Evolutionary conservation across 108 stramenopile genomes (phyloP).

Genomic region (Mediolabrus comicus): DNA sequence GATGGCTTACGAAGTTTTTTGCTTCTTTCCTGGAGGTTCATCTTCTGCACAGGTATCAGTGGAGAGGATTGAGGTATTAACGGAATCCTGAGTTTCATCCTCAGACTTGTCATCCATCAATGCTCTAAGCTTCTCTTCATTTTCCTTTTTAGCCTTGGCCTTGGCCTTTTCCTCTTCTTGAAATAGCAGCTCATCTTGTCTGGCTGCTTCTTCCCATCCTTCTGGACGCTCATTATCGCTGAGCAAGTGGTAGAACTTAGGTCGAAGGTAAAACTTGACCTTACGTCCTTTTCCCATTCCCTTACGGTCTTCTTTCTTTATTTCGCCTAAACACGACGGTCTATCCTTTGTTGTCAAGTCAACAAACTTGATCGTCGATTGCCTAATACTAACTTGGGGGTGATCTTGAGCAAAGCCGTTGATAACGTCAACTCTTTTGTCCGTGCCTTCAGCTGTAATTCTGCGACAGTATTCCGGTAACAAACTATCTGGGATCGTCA

Average conservation of each 20-base stretch:
- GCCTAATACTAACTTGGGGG: constrained; percentile 74
- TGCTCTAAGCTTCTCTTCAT: constrained; percentile 32
- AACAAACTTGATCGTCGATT: constrained; percentile 75
- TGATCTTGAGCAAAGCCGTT: constrained; percentile 76
- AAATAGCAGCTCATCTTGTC: constrained; percentile 59
- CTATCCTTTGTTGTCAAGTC: constrained; percentile 82
- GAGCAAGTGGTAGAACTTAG: constrained; percentile 79
- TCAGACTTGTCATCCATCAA: constrained; percentile 34
- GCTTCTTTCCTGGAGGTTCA: constrained; percentile 7
- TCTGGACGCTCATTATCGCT: constrained; percentile 67
- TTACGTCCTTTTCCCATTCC: constrained; percentile 64
- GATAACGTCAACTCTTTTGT: constrained; percentile 71
- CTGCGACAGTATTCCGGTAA: constrained; percentile 80
- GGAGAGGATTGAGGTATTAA: constrained; percentile 5
- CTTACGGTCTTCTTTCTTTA: constrained; percentile 27
- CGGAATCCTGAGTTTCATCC: constrained; percentile 12
- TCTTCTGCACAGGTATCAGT: constrained; percentile 6
- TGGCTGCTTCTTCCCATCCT: constrained; percentile 76
- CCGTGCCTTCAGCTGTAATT: constrained; percentile 73
- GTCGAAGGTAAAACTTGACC: constrained; percentile 79
- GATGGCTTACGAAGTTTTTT: neutral
- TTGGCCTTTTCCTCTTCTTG: constrained; percentile 38
- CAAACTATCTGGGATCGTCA: constrained; percentile 74
- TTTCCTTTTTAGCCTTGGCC: constrained; percentile 28
- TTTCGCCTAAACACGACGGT: constrained; percentile 59